Evolutionary conservation across 345 rosid species (phyloP).

Genomic region (Gossypium australe): DNA sequence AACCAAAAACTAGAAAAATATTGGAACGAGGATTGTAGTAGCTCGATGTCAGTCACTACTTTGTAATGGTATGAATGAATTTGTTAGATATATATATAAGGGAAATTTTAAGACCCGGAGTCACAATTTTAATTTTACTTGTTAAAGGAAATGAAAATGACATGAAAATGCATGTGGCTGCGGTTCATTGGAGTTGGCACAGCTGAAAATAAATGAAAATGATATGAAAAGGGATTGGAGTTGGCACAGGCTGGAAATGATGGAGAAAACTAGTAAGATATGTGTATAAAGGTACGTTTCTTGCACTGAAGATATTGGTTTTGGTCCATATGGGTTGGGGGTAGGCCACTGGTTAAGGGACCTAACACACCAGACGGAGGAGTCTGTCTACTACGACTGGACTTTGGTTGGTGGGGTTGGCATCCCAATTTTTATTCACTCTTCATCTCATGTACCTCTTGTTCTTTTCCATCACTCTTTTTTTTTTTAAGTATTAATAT

Average conservation of each 20-base stretch:
- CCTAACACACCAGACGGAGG: constrained; percentile 15
- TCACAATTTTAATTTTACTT: background rate
- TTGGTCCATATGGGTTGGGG: constrained; percentile 29
- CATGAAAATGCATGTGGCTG: background rate
- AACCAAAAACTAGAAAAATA: background rate
- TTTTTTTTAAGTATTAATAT: background rate
- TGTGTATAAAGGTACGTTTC: background rate
- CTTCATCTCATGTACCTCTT: too few relatives aligned
- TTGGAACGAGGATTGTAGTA: background rate
- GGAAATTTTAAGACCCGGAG: background rate
- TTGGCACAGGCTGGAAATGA: too few relatives aligned
- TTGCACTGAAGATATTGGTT: background rate
- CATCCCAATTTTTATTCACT: constrained; percentile 28
- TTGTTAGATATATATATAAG: background rate
- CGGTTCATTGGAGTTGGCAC: background rate
- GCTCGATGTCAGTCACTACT: background rate
- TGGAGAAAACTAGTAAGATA: too few relatives aligned
- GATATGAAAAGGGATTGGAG: too few relatives aligned
- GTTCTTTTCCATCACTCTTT: too few relatives aligned
- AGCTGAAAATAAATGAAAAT: background rate
- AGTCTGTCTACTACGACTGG: background rate
- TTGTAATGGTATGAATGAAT: background rate
- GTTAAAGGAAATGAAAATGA: constrained; percentile 1
- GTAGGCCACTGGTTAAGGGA: constrained; percentile 44
- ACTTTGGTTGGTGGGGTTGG: constrained; percentile 49